Evolutionary conservation across 352 stramenopile genomes (phyloP), one percentile per base, ranked within the genome.

Genomic region (Globisporangium nunn): DNA sequence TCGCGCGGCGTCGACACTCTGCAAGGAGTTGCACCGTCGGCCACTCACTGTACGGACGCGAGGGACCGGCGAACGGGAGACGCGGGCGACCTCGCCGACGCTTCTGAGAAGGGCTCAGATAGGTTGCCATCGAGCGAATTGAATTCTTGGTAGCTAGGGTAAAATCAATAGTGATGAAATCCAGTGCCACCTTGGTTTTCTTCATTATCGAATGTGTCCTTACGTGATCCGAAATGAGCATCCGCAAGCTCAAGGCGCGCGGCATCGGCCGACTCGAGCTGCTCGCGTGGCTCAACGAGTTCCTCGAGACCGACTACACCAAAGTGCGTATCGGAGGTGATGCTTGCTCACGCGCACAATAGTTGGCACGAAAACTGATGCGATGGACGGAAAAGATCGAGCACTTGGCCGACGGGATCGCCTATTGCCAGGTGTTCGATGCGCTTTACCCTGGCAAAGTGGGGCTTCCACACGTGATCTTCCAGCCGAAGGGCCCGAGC

Each of bases 221-320:
- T 30, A 17, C 49, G 49, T 30, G 12, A 17, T 30, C 15, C 29
- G n/a, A 28, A 30, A 91, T 89, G 81, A 87, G 77, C 54, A 76
- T 91, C n/a, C 75, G 75, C 3, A 81, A 85, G 50, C 72, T 91
- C 31, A 91, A 91, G 53, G 77, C 77, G 51, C 70, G 81, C 40
- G 81, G 81, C 43, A 88, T 91, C 49, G 81, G 81, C 2, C 75
- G 81, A 7, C 67, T 91, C n/a, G 78, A 91, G 63, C 68, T 91
- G 11, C 78, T 91, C 39, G 72, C 68, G 35, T 91, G 81, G 81
- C 59, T 91, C 31, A 91, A 91, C 55, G 79, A 87, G 63, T 86
- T 90, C 18, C 66, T 91, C 4, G 75, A 88, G 71, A 88, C 81
- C 12, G 81, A 91, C 51, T 91, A 91, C 57, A 91, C 78, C 33